Evolutionary conservation across 225 moss, liverwort and hornwort genomes (phyloP).

Genomic region (Physcomitrellopsis africana): DNA sequence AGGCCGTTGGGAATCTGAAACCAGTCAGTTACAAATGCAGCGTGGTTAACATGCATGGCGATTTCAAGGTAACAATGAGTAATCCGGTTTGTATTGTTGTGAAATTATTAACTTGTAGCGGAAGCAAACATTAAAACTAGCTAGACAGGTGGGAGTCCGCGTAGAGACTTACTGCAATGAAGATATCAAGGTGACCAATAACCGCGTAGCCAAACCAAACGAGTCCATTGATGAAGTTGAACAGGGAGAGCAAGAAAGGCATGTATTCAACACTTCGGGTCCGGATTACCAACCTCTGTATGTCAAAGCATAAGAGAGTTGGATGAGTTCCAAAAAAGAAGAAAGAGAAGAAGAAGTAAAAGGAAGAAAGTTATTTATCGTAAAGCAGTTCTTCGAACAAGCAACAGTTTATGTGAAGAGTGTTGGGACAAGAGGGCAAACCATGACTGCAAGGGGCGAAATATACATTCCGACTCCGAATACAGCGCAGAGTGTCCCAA

Average conservation of each 20-base stretch:
- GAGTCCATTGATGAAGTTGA: constrained; percentile 57
- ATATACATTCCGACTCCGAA: constrained; percentile 58
- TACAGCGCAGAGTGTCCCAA: constrained; percentile 57
- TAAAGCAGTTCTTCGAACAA: too few relatives aligned
- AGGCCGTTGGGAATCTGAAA: constrained; percentile 57
- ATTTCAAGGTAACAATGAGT: neutral
- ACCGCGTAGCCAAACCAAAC: constrained; percentile 64
- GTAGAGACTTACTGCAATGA: constrained; percentile 49
- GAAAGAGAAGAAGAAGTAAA: too few relatives aligned
- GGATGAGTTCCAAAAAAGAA: neutral
- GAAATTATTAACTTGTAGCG: neutral
- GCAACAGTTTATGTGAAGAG: too few relatives aligned
- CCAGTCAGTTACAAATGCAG: neutral
- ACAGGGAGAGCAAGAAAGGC: constrained; percentile 61
- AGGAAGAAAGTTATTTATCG: too few relatives aligned
- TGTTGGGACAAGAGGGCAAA: constrained; percentile 8
- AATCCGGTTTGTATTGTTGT: neutral
- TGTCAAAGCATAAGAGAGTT: neutral
- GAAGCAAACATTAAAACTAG: too few relatives aligned
- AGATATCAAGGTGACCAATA: constrained; percentile 50
- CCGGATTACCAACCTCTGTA: constrained; percentile 63
- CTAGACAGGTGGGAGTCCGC: too few relatives aligned
- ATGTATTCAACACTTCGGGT: constrained; percentile 68
- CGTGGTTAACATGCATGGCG: neutral
- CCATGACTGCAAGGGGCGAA: constrained; percentile 69